Base-by-base conservation (phyloP, 805 yeast genomes). In the Candida awuae region DNA sequence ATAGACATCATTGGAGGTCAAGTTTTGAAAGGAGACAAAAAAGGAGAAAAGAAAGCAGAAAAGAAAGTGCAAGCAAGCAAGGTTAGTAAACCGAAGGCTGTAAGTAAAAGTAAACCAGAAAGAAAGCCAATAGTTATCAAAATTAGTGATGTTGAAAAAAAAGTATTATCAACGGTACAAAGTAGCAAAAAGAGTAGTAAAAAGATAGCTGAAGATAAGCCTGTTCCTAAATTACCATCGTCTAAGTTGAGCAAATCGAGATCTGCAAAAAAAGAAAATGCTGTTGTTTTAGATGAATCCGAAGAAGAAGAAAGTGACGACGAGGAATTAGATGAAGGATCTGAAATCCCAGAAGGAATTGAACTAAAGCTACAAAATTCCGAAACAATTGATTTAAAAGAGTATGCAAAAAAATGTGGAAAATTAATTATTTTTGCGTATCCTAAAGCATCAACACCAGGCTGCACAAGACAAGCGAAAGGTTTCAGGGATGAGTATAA, bases 401-500 rank as follows among this genome's bases (percentile, higher is more conserved):
- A 56, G 19, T 39, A 54, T 15, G 58, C 63, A 0, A 49, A 50
- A 9, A 36, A 48, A 6, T 42, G 72, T 27, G 59, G 65, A 15
- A 61, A 75, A 12, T 68, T 78, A 21, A 65, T 78, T 16, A 63
- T 76, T 19, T 76, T 80, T 60, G 83, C 95, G 15, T 90, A 88
- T 56, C 97, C 97, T 38, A 80, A 72, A 54, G 97, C 97, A 0
- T 77, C 82, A 19, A 90, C 97, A 1, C 95, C 96, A 1, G 98
- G 98, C 3, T 92, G 98, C 61, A 90, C 98, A 1, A 74, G 86
- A 51, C 98, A 90, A 63, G 97, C 88, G 3, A 73, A 83, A 56
- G 96, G 96, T 0, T 92, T 82, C 58, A 77, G 92, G 51, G 79
- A 75, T 47, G 75, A 75, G 50, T 79, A 63, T 56, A 66, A 69